Evolutionary conservation across 208 protist genomes (phyloP), one percentile per base, ranked within the genome.

Genomic region (Leishmania braziliensis): DNA sequence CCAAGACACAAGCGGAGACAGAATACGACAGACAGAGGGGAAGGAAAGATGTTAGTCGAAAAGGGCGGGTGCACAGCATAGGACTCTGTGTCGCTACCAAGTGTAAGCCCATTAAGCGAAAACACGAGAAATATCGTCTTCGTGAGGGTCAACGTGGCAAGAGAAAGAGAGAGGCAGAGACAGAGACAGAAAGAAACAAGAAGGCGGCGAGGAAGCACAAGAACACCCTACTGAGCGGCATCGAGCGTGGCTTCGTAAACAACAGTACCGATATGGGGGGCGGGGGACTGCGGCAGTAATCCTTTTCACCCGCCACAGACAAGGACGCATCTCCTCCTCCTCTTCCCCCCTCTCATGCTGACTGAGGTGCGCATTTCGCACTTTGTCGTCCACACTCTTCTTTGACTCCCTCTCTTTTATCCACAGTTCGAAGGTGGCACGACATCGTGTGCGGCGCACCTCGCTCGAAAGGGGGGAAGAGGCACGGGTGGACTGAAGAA

Each of bases 141-240:
- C 56, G 23, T n/a, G 56, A n/a, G 5, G 56, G 1, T 50, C 2
- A 58, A 50, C 33, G 56, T 43, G 14, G 66, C 39, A 69, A 39
- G 36, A 39, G 36, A 36, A 36, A 36, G 36, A 36, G 36, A 36
- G 36, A 36, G 36, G 1, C 36, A 36, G 36, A n/a, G 33, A 33
- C 33, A 72, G n/a, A 0, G 53, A 79, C 39, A 18, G 39, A 48
- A 43, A 60, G 39, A 72, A 82, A 46, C 18, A 72, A 81, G n/a
- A 79, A 79, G n/a, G 43, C 26, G 70, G 48, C 20, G 4, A 69
- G 18, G 50, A 68, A 60, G 29, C 26, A 70, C 26, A 79, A 63
- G 29, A 73, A 56, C 68, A n/a, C 60, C 14, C 60, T 8, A 66
- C 20, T n/a, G 23, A 14, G n/a, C 60, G n/a, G 60, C 16, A 65